Evolutionary conservation across 768 basidiomycete genomes (phyloP), one percentile per base, ranked within the genome.

Genomic region (Mycena metata): DNA sequence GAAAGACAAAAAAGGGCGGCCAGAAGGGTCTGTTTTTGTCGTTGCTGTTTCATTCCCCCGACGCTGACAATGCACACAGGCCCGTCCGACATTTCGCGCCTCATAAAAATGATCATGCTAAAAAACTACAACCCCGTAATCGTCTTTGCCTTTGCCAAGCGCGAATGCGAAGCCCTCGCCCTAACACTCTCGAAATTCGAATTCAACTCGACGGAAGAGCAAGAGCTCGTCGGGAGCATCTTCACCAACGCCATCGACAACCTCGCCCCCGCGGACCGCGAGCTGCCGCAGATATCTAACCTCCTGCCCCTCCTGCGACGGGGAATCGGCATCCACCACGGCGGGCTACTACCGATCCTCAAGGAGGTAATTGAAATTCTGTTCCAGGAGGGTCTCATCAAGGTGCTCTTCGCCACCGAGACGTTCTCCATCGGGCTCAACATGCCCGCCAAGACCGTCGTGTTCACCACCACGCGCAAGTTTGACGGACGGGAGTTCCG

Each of bases 391-490:
- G 96, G 97, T 12, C 85, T 99, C 50, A 96, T 99, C 83, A 99
- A 99, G 78, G 96, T 96, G 36, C 88, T 99, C 45, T 99, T 99
- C 75, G 98, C 98, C 9, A 99, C 98, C 0, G 98, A 99, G 81
- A 99, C 98, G 0, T 98, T 98, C 81, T 97, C 96, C 17, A 98
- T 98, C 66, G 96, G 95, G 42, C 84, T 99, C 49, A 99, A 99
- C 81, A 99, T 99, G 98, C 98, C 98, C 13, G 98, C 98, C 19
- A 99, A 98, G 83, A 99, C 98, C 4, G 98, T 99, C 54, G 97
- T 99, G 24, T 99, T 99, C 83, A 98, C 96, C 0, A 88, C 91
- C 0, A 92, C 96, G 3, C 90, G 96, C 72, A 99, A 99, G 81
- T 99, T 96, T 74, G 98, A 99, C 78, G 98, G 98, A 0, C 89